phyloP scores from a whole-genome alignment of 495 filamentous ascomycete genomes.

The Lepraria neglecta region DNA sequence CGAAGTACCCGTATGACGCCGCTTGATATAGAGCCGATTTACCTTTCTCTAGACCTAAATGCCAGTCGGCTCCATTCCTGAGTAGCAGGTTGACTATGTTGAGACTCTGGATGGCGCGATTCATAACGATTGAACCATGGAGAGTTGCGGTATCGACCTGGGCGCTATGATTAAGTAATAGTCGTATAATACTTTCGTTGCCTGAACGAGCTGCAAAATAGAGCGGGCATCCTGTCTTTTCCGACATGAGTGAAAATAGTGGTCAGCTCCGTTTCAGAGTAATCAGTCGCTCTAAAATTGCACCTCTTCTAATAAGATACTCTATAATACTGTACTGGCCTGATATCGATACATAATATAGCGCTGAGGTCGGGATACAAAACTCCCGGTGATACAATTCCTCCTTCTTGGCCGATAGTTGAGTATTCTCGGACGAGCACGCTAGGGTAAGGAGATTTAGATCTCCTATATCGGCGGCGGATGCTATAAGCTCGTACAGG shows the following conservation, averaged over 20 bases:
- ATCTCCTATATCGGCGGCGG: not conserved
- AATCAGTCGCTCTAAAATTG: not conserved
- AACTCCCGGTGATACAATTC: no score
- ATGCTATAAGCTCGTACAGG: not conserved
- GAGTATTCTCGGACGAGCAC: not conserved
- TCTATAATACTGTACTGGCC: not conserved
- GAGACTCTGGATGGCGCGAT: not conserved
- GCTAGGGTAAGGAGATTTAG: not conserved
- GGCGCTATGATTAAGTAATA: not conserved
- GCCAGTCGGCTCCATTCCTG: not conserved
- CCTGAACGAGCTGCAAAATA: not conserved
- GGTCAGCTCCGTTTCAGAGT: not conserved
- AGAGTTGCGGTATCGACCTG: not conserved
- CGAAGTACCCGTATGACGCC: not conserved
- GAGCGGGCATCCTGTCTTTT: no score
- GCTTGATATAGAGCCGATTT: not conserved
- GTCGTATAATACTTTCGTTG: not conserved
- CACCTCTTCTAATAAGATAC: not conserved
- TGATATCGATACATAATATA: no score
- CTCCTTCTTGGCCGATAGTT: no score
- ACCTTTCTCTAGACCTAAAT: not conserved
- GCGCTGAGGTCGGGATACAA: no score
- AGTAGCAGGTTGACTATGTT: not conserved
- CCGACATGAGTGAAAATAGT: no score
- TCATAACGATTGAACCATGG: not conserved